phyloP scores from a whole-genome alignment of 2,329 filamentous ascomycete genomes.

The Phoma herbarum region DNA sequence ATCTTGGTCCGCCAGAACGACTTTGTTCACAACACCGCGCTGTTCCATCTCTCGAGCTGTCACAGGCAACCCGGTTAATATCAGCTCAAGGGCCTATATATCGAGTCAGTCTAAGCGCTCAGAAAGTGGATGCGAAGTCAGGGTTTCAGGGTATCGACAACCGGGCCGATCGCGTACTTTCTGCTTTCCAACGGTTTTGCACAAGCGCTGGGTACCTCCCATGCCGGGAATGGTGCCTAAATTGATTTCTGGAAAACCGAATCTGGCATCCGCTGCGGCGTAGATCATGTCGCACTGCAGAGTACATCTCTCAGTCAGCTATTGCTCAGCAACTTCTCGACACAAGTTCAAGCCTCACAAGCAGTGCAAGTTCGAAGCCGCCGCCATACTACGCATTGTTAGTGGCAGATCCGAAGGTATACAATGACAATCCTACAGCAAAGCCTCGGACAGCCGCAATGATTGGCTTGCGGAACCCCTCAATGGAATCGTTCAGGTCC shows the following conservation, averaged over 20 bases:
- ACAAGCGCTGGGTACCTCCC: slow-evolving; percentile 87
- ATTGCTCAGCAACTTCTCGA: slow-evolving; percentile 47
- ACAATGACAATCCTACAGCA: slow-evolving; percentile 56
- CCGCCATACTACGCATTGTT: slow-evolving; percentile 69
- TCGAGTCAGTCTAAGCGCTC: slow-evolving; percentile 22
- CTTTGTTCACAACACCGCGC: slow-evolving; percentile 54
- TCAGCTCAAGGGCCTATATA: slow-evolving; percentile 56
- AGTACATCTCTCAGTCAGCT: slow-evolving; percentile 13
- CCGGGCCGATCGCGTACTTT: slow-evolving; percentile 36
- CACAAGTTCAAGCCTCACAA: slow-evolving; percentile 61
- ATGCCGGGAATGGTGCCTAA: slow-evolving; percentile 90
- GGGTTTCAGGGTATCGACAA: slow-evolving; percentile 14
- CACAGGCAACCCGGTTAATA: slow-evolving; percentile 53
- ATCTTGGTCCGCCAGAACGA: slow-evolving; percentile 44
- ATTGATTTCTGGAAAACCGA: slow-evolving; percentile 96
- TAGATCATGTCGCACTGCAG: slow-evolving; percentile 77
- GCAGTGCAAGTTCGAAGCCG: slow-evolving; percentile 93
- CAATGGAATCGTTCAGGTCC: slow-evolving; percentile 84
- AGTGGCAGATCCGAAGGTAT: neutral
- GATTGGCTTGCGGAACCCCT: slow-evolving; percentile 85
- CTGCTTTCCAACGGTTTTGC: slow-evolving; percentile 64
- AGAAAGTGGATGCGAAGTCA: slow-evolving; percentile 10
- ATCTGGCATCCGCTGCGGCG: slow-evolving; percentile 83
- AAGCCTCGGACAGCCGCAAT: slow-evolving; percentile 93
- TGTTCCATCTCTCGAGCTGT: slow-evolving; percentile 52